phyloP scores from a whole-genome alignment of 192 early-diverging fungal genomes.

The Spizellomyces sp. region DNA sequence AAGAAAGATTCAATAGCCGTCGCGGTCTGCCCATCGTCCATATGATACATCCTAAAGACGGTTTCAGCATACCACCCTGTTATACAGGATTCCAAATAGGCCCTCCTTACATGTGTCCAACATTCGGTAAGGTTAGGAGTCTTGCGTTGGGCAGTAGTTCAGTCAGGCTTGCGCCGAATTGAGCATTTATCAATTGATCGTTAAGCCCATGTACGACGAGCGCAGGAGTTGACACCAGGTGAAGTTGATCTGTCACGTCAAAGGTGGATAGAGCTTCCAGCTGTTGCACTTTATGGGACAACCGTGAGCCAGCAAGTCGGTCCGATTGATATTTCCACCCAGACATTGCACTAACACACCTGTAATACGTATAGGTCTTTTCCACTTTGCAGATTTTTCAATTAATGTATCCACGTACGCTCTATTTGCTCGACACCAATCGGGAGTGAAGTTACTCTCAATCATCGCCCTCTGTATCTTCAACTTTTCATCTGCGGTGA shows the following conservation, averaged over 20 bases:
- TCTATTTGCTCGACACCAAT: too few species aligned
- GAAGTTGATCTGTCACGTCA: slow-evolving; percentile 19
- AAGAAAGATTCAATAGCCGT: slow-evolving; percentile 1
- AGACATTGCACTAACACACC: too few species aligned
- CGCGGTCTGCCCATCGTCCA: slow-evolving; percentile 15
- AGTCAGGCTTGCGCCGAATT: not conserved
- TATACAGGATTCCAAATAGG: not conserved
- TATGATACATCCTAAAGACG: slow-evolving; percentile 11
- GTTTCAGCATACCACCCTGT: not conserved
- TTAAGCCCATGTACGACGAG: slow-evolving; percentile 23
- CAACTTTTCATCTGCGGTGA: too few species aligned
- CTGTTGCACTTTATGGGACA: slow-evolving; percentile 5
- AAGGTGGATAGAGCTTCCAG: slow-evolving; percentile 12
- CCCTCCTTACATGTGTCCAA: slow-evolving; percentile 25
- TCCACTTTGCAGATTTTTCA: too few species aligned
- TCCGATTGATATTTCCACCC: too few species aligned
- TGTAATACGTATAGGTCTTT: too few species aligned
- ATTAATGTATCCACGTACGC: too few species aligned
- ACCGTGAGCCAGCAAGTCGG: too few species aligned
- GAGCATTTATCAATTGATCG: slow-evolving; percentile 11
- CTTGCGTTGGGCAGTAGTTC: not conserved
- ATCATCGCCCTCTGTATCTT: too few species aligned
- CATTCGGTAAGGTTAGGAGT: slow-evolving; percentile 4
- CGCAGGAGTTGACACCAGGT: slow-evolving; percentile 8
- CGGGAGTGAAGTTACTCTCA: too few species aligned